Evolutionary conservation across 768 basidiomycete genomes (phyloP).

Genomic region (Tricholoma bakamatsutake): DNA sequence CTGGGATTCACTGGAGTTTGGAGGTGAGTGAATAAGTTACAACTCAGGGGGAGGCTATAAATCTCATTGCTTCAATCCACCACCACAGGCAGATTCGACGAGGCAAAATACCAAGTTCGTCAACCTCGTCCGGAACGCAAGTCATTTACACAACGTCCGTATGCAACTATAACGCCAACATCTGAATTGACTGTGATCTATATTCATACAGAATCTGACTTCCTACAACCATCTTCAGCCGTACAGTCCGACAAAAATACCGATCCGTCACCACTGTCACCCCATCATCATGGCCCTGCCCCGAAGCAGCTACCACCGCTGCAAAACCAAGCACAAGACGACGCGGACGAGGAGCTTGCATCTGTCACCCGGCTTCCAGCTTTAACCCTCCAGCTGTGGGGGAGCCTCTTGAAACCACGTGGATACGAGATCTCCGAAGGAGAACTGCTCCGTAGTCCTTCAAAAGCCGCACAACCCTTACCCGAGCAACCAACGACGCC

Average conservation of each 20-base stretch:
- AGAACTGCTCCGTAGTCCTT: slow-evolving; percentile 56
- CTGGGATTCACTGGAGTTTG: slow-evolving; percentile 82
- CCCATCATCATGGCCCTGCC: neutral
- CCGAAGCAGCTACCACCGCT: slow-evolving; percentile 11
- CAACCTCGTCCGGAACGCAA: slow-evolving; percentile 58
- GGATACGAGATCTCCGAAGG: slow-evolving; percentile 60
- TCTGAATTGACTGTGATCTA: neutral
- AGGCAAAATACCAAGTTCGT: slow-evolving; percentile 51
- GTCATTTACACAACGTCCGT: slow-evolving; percentile 20
- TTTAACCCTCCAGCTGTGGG: slow-evolving; percentile 66
- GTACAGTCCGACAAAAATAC: slow-evolving; percentile 18
- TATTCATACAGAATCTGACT: slow-evolving; percentile 14
- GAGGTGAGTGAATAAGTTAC: slow-evolving; percentile 34
- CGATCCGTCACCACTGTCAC: slow-evolving; percentile 4
- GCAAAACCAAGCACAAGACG: slow-evolving; percentile 18
- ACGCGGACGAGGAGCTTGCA: slow-evolving; percentile 54
- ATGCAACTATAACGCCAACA: neutral
- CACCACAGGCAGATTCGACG: slow-evolving; percentile 55
- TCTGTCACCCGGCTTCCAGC: slow-evolving; percentile 53
- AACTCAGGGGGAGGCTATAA: no score
- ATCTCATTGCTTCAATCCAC: neutral
- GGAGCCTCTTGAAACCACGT: slow-evolving; percentile 56
- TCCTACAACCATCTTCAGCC: slow-evolving; percentile 16
- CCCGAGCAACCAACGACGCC: slow-evolving; percentile 11
- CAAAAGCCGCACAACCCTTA: slow-evolving; percentile 28